Evolutionary conservation across 345 rosid species (phyloP).

Genomic region (Populus davidiana): DNA sequence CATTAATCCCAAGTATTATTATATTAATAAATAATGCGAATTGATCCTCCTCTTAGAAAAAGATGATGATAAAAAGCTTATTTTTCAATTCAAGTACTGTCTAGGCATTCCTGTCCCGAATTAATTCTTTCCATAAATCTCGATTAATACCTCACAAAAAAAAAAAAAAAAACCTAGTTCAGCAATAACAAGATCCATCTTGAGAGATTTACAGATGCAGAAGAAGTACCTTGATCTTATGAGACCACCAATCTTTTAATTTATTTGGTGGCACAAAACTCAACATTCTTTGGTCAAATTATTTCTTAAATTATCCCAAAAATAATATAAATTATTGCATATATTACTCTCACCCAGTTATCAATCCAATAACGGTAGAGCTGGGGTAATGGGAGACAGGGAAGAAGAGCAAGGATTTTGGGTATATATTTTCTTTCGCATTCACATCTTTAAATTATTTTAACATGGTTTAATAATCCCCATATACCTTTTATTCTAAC

Average conservation of each 20-base stretch:
- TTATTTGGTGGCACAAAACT: not conserved
- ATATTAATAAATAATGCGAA: no score
- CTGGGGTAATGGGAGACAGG: conserved; percentile 43
- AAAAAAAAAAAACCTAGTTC: not conserved
- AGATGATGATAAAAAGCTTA: not conserved
- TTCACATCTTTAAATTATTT: conserved; percentile 3
- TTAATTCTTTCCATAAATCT: not conserved
- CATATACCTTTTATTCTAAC: not conserved
- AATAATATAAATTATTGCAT: not conserved
- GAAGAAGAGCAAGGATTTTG: conserved; percentile 24
- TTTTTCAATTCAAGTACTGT: no score
- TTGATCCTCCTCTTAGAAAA: not conserved
- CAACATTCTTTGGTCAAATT: not conserved
- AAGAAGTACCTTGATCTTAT: not conserved
- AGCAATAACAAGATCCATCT: not conserved
- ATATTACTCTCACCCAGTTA: not conserved
- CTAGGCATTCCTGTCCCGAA: not conserved
- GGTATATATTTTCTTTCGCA: not conserved
- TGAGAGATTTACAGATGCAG: not conserved
- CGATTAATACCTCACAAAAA: not conserved
- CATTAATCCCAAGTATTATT: not conserved
- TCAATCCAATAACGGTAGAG: conserved; percentile 20
- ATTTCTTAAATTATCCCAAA: not conserved
- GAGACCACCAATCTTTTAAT: not conserved
- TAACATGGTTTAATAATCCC: not conserved